phyloP scores from a whole-genome alignment of 2,329 filamentous ascomycete species.

The Byssochlamys sp. region DNA sequence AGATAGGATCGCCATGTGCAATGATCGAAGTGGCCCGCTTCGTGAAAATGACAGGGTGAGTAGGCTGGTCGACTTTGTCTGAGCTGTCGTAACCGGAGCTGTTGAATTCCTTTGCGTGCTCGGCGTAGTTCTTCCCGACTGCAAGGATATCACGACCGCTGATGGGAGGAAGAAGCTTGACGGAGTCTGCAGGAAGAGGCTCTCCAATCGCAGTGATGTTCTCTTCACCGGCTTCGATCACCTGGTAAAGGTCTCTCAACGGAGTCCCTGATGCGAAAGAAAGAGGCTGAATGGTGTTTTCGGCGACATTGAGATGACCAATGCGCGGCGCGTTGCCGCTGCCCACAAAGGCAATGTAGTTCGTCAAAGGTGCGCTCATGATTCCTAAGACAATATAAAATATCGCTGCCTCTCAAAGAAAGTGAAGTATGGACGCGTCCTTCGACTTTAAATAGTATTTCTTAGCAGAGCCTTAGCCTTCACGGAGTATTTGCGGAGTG shows the following conservation, averaged over 20 bases:
- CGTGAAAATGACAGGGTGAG: conserved; percentile 49
- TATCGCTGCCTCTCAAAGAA: background rate
- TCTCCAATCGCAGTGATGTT: conserved; percentile 19
- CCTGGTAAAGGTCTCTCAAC: conserved; percentile 39
- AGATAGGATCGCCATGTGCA: conserved; percentile 39
- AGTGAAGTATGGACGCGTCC: background rate
- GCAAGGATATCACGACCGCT: conserved; percentile 44
- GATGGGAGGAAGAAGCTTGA: conserved; percentile 41
- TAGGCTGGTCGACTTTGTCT: conserved; percentile 45
- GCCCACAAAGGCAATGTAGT: conserved; percentile 29
- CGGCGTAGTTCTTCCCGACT: conserved; percentile 50
- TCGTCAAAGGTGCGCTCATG: conserved; percentile 15
- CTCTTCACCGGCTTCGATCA: conserved; percentile 37
- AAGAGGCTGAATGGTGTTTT: conserved; percentile 34
- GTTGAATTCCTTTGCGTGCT: conserved; percentile 51
- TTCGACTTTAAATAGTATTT: background rate
- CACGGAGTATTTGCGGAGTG: background rate
- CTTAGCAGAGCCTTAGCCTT: background rate
- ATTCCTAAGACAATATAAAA: background rate
- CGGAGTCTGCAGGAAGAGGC: conserved; percentile 22
- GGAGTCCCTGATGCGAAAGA: conserved; percentile 39
- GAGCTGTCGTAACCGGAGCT: conserved; percentile 46
- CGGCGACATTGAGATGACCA: conserved; percentile 32
- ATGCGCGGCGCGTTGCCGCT: conserved; percentile 19
- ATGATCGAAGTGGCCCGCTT: conserved; percentile 47